Evolutionary conservation across 805 yeast species (phyloP).

Genomic region (Monosporozyma yasuniensis): DNA sequence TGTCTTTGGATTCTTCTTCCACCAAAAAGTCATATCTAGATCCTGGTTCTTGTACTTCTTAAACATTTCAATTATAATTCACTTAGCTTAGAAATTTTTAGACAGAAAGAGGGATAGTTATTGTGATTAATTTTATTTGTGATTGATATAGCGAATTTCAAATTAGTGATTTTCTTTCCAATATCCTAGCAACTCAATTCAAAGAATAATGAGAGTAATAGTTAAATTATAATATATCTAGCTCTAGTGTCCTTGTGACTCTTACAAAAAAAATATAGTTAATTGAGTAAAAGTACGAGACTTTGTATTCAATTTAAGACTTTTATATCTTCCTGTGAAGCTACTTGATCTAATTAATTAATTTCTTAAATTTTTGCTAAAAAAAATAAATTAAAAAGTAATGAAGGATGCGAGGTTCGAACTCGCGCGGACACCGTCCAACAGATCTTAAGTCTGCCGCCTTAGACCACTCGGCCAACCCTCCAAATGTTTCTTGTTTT

Average conservation of each 20-base stretch:
- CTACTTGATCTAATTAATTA: background rate
- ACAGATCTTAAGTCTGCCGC: slow-evolving; percentile 29
- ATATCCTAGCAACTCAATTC: background rate
- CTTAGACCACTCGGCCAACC: slow-evolving; percentile 30
- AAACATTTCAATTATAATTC: slow-evolving; percentile 12
- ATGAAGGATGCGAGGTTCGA: slow-evolving; percentile 28
- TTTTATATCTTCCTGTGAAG: background rate
- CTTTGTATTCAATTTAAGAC: no score
- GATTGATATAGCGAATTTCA: background rate
- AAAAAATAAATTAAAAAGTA: slow-evolving; percentile 9
- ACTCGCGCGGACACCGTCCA: slow-evolving; percentile 29
- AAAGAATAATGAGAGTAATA: background rate
- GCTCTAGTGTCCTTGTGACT: no score
- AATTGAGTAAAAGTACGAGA: no score
- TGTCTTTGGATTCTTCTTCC: slow-evolving; percentile 83
- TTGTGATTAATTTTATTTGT: background rate
- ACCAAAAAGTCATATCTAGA: slow-evolving; percentile 70
- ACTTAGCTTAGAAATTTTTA: background rate
- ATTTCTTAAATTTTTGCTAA: background rate
- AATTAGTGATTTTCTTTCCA: background rate
- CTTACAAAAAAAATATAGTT: no score
- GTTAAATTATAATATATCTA: no score
- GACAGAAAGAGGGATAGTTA: background rate
- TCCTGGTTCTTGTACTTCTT: slow-evolving; percentile 26
- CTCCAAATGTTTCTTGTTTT: slow-evolving; percentile 8